Evolutionary conservation across 2,329 filamentous ascomycete species (phyloP), one percentile per base, ranked within the genome.

Genomic region (Diaporthe citriasiana): DNA sequence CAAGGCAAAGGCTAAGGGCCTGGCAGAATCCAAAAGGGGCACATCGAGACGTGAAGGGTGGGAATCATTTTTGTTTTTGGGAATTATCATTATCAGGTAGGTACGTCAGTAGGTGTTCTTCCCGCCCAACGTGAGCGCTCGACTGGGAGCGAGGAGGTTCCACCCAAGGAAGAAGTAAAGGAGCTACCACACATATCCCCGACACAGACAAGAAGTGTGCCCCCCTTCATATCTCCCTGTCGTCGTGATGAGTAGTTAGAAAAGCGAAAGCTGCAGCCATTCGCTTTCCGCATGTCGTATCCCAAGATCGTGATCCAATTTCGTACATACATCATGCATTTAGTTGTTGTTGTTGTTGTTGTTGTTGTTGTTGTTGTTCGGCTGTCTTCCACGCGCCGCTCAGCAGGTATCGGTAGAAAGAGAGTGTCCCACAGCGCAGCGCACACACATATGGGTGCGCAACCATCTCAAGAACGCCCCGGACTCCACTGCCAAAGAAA

Each of bases 311-410:
- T 68, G 33, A 68, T 68, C 63, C 63, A 68, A 53, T 68, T 53
- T 68, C 63, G n/a, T 68, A 68, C 40, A 68, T 53, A 68, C 63
- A 68, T 68, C 33, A 68, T 68, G 63, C 63, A 53, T 68, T n/a
- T n/a, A n/a, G n/a, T n/a, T n/a, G n/a, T n/a, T 40, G 45, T 66
- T 19, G 35, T n/a, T 30, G 68, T 59, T 25, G 19, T n/a, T 4
- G 9, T 68, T 27, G 66, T n/a, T 60, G 68, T 45, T 51, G 47
- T 25, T 25, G 47, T n/a, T 10, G 51, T 38, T 51, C 33, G 56
- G n/a, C 25, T 8, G 45, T 68, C 65, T 27, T 30, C 57, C 25
- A 30, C 57, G 60, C 42, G 50, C 50, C 47, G 33, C 51, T 2
- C 63, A 53, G 33, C 33, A 40, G 63, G 63, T 68, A 68, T 68